Base-by-base conservation (phyloP, 257 asterid species). In the Plectranthus barbatus region DNA sequence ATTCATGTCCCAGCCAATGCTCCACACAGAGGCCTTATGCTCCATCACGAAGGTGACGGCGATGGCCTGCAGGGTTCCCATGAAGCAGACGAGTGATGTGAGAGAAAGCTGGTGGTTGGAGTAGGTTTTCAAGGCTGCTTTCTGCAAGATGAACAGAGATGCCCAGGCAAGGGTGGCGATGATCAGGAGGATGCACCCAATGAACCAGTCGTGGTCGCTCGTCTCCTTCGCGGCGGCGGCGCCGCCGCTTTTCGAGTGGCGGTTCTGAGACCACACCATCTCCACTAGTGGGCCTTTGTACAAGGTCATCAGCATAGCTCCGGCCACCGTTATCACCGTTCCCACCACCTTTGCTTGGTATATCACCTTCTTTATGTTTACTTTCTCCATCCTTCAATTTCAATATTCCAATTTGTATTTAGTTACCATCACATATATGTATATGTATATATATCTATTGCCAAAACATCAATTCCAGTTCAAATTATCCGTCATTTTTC, bases 111-210 rank as follows among this genome's bases (percentile, higher is more conserved):
- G 86, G 15, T 82, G 95, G n/a, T 83, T 77, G 1, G 80, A 74
- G 79, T 87, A 91, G 3, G 72, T 72, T 45, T 70, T 81, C 10
- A 87, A 73, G 1, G 96, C 80, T 0, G 62, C 65, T 13, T 73
- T 81, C 72, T 81, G 96, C 17, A 91, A 66, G 44, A 87, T 85
- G 70, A 91, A 87, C 74, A 91, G 84, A 10, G 88, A 68, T 0
- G 97, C 89, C 97, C 97, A 87, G 1, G 95, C 94, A 0, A 90
- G 74, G 12, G 97, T 86, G 54, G 95, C 97, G 15, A 84, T 77
- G 12, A 86, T 86, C 47, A 90, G 86, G 13, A 81, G 86, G 56
- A 90, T 79, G 76, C 94, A 90, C 0, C 95, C 95, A 45, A 83
- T 80, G 54, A 82, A 33, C 97, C 97, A 91, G 34, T 87, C 94